phyloP scores from a whole-genome alignment of 768 basidiomycete species.

The Lenzites betulinus region DNA sequence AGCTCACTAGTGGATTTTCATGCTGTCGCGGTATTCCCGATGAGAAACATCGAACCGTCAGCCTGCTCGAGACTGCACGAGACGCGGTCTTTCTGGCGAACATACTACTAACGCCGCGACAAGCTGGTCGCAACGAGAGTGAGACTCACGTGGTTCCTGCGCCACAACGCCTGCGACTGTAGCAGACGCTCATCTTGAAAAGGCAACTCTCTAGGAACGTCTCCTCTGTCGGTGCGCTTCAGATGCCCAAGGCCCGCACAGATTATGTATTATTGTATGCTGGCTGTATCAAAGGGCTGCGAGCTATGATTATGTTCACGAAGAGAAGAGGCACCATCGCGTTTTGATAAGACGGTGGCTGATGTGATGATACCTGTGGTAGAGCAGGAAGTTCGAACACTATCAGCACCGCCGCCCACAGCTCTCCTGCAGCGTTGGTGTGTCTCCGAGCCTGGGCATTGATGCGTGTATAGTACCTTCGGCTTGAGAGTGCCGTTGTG shows the following conservation, averaged over 20 bases:
- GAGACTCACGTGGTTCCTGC: not conserved
- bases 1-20: conserved; percentile 58
- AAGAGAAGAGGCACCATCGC: not conserved
- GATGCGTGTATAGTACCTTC: too few relatives aligned
- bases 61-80: not conserved
- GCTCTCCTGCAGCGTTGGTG: too few relatives aligned
- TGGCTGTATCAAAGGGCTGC: too few relatives aligned
- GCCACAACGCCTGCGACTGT: not conserved
- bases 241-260: too few relatives aligned
- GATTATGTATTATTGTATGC: too few relatives aligned
- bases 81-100: not conserved
- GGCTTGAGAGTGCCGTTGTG: too few relatives aligned
- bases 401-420: too few relatives aligned
- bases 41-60: not conserved
- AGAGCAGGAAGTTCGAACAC: too few relatives aligned
- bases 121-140: not conserved
- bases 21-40: conserved; percentile 30
- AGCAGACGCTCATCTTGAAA: conserved; percentile 10
- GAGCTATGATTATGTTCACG: not conserved
- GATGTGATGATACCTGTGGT: not conserved
- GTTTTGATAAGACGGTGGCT: not conserved
- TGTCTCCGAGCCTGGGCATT: too few relatives aligned
- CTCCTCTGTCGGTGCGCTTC: too few relatives aligned
- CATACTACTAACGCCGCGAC: not conserved
- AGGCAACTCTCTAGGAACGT: conserved; percentile 8